Evolutionary conservation across 2,329 filamentous ascomycete species (phyloP), one percentile per base, ranked within the genome.

Genomic region (Fusarium veterinarium): DNA sequence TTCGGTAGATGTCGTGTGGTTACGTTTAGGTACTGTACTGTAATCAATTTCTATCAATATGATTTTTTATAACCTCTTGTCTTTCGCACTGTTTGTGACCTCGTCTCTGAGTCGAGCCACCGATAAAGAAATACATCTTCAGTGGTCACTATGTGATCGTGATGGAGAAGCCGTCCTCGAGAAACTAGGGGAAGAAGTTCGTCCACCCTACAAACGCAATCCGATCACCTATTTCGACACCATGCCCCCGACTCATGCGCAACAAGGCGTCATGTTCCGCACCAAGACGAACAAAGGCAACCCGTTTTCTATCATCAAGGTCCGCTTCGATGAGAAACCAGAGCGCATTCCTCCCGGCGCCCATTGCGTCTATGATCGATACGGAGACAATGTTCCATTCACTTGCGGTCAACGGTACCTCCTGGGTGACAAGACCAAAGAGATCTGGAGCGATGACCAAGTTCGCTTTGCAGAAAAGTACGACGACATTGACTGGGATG

Each of bases 181-280:
- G 38, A 75, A 75, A 45, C 59, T 75, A 8, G 60, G 55, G 25
- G 63, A 74, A 23, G 30, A 65, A 28, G 52, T 57, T 56, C 55
- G 58, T 25, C 51, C 45, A n/a, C 73, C 73, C 37, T 66, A 75
- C n/a, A 75, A 75, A 37, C 38, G 48, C 8, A 72, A 68, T 38
- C 73, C 73, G 8, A 75, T 75, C 55, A 67, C 66, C 13, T 75
- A 75, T 42, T 75, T 74, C 41, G 73, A 75, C 56, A 75, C 73
- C 9, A 52, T 64, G 38, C 73, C 73, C 6, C 73, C 73, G 30
- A 69, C 60, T 17, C 70, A 75, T 40, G 70, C 67, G 8, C 70
- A 71, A 19, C 60, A 64, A 25, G 73, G 70, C 16, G 57, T 75
- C 30, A 75, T 75, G 72, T 75, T 75, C 33, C 72, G 73, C 28